Base-by-base conservation (phyloP, 192 early-diverging fungal species). In the Coemansia furcata region DNA sequence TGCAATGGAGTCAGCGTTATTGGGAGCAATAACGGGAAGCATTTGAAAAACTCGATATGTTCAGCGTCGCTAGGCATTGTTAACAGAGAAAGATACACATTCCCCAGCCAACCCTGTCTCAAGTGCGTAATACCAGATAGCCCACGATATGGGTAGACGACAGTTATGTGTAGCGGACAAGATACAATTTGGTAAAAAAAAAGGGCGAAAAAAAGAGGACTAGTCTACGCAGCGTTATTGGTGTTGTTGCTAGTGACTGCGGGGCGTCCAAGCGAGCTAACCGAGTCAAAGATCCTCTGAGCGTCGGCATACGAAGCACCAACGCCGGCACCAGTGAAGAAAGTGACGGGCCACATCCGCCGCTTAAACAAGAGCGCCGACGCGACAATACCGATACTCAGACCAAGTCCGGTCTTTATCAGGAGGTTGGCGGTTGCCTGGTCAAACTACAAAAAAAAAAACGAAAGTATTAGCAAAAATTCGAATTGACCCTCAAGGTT, bases 321-420 rank as follows among this genome's bases (percentile, higher is more conserved):
- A 33, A 93, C 84, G 36, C 92, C 94, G 52, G 90, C 89, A 29
- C 94, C 94, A 33, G 90, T 91, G 10, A 89, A 85, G 52, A 93
- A 84, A 54, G 92, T 89, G 69, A 95, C 90, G 42, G 94, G 94
- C 92, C 92, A 95, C 55, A 85, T 87, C 73, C 89, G 85, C 85
- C 92, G 88, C 82, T 87, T 88, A 85, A 95, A 95, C 68, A 95
- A 69, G 29, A 95, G 80, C 42, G 91, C 93, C 23, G 92, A 93
- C 33, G 90, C 86, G n/a, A 93, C 92, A 67, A 95, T 87, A 71
- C 94, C 94, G 57, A 91, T 89, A 70, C 89, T 89, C 63, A 93
- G 76, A 62, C 92, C 94, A 60, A 93, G 81, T 17, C 91, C 93
- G 43, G 88, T 85, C 82, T 93, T 93, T 52, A 94, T 87, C 39